Conservation (phyloP, 2,329 filamentous ascomycete species). For the Aureobasidium namibiae region DNA sequence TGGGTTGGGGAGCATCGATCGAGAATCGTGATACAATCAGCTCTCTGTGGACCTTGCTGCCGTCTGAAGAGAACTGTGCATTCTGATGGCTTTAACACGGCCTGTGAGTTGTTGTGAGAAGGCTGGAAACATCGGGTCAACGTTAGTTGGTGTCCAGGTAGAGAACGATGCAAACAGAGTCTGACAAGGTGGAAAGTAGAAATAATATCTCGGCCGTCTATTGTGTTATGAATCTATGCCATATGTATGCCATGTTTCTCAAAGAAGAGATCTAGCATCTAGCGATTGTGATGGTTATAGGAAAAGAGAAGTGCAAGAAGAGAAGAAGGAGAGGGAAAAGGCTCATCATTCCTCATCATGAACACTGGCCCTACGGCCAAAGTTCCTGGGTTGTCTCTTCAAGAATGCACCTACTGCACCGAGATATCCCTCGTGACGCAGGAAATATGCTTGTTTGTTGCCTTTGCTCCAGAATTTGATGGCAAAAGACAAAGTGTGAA, state of each 20-base stretch:
- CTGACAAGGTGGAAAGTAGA: not conserved
- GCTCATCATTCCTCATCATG: slow-evolving; percentile 1
- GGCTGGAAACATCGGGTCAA: too few relatives aligned
- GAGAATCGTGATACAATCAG: too few relatives aligned
- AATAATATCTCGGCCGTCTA: not conserved
- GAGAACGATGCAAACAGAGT: too few relatives aligned
- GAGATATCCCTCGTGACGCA: slow-evolving; percentile 91
- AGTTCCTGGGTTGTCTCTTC: slow-evolving; percentile 81
- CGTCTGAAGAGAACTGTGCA: too few relatives aligned
- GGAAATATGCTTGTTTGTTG: slow-evolving; percentile 87
- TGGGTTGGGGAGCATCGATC: too few relatives aligned
- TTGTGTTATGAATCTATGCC: not conserved
- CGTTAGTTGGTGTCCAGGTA: too few relatives aligned
- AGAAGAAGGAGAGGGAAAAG: too few relatives aligned
- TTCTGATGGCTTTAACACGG: too few relatives aligned
- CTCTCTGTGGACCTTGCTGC: too few relatives aligned
- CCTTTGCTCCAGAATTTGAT: slow-evolving; percentile 98
- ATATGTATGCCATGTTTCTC: not conserved
- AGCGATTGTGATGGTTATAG: not conserved
- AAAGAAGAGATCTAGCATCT: not conserved
- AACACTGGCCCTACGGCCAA: slow-evolving; percentile 58
- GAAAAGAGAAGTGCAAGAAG: too few relatives aligned
- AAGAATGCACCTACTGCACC: slow-evolving; percentile 91
- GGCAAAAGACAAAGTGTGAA: slow-evolving; percentile 93
- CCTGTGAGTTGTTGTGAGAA: too few relatives aligned